Percentiles rank a stretch among this genome's conserved stretches.
phyloP scores from a whole-genome alignment of 805 yeast species.

The Maudiozyma turicensis region DNA sequence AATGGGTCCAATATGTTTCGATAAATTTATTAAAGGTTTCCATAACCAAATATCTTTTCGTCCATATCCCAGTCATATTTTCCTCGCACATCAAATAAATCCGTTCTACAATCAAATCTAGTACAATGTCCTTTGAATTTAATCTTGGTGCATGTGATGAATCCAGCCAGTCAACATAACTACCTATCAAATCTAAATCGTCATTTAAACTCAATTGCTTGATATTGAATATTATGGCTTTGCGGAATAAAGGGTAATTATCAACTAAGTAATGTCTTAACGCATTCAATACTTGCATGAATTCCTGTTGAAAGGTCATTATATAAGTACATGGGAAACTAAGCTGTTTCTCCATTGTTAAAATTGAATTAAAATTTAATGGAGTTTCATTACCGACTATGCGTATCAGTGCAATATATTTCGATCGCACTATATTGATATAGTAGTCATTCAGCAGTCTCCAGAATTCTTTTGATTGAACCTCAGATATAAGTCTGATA shows the following conservation, averaged over 20 bases:
- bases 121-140: constrained; percentile 13
- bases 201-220: constrained; percentile 15
- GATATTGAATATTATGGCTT: constrained; percentile 8
- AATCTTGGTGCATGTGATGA: constrained; percentile 9
- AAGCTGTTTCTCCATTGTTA: constrained; percentile 16
- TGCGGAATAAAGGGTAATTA: constrained; percentile 9
- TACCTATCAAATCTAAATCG: constrained; percentile 18
- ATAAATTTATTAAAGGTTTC: constrained; percentile 23
- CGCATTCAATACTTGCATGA: constrained; percentile 13
- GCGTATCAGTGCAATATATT: constrained; percentile 11
- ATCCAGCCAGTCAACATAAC: constrained; percentile 19
- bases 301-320: constrained; percentile 8
- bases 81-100: constrained; percentile 13
- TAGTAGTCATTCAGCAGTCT: constrained; percentile 11
- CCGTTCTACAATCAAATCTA: constrained; percentile 15
- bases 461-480: not conserved
- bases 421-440: constrained; percentile 14
- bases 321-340: constrained; percentile 19
- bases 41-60: constrained; percentile 16
- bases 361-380: constrained; percentile 4
- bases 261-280: constrained; percentile 22
- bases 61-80: constrained; percentile 13
- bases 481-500: constrained; percentile 7
- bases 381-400: not conserved
- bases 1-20: constrained; percentile 18